These are phyloP conservation scores for Heliamphora exappendiculata DNA, from an alignment of 148 eudicot species.

Conservation along the genomic window DNA sequence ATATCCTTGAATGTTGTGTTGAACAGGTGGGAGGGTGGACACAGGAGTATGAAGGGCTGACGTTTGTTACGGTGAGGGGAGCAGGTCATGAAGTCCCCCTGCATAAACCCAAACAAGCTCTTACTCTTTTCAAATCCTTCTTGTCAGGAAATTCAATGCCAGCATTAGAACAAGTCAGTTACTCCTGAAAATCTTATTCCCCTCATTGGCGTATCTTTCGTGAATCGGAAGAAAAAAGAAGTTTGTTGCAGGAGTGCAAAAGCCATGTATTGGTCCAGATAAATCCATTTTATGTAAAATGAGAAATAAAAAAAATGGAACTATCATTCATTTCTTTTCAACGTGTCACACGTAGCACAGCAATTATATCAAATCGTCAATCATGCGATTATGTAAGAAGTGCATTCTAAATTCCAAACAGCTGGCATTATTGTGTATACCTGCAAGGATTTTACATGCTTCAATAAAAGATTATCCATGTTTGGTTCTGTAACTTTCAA, in stretches of 20 bases:
- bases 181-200: constrained; percentile 17
- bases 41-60: constrained; percentile 77
- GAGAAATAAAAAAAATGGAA: too few relatives aligned
- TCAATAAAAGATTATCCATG: too few relatives aligned
- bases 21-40: constrained; percentile 94
- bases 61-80: constrained; percentile 85
- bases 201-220: not conserved
- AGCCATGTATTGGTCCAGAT: too few relatives aligned
- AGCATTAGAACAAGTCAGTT: constrained; percentile 36
- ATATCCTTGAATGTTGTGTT: not conserved
- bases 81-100: constrained; percentile 98
- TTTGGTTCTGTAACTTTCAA: too few relatives aligned
- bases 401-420: too few relatives aligned
- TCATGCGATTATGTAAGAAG: too few relatives aligned
- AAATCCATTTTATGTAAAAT: too few relatives aligned
- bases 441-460: too few relatives aligned
- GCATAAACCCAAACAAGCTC: constrained; percentile 76
- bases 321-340: too few relatives aligned
- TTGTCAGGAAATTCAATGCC: constrained; percentile 75
- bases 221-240: constrained; percentile 4
- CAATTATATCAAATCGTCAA: too few relatives aligned
- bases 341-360: too few relatives aligned
- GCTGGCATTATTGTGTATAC: too few relatives aligned
- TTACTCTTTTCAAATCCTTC: constrained; percentile 60
- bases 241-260: not conserved